Evolutionary conservation across 768 basidiomycete genomes (phyloP), one percentile per base, ranked within the genome.

Genomic region (Lentinus tigrinus): DNA sequence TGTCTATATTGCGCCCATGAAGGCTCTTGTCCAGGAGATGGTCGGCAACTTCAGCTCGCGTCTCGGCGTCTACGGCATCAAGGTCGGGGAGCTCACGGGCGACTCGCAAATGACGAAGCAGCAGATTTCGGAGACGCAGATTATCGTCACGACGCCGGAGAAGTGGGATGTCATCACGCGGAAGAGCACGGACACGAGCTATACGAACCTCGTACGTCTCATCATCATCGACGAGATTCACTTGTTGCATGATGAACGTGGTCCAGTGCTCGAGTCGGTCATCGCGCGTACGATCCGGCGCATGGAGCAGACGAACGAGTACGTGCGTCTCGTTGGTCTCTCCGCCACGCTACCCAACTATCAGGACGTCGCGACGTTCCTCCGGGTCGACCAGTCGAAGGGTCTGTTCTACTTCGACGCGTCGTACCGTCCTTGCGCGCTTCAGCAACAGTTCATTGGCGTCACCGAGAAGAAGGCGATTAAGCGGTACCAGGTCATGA

Each of bases 101-200:
- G 97, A 99, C 72, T 84, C 93, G 26, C 95, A 98, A 79, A 91
- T 98, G 84, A 99, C 95, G 53, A 99, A 98, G 72, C 88, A 92
- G 60, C 96, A 98, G 72, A 98, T 98, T 53, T 76, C 94, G 9
- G 95, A 95, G 68, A 97, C 96, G 0, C 95, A 98, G 69, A 93
- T 99, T 68, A 98, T 98, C 72, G 95, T 98, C 61, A 97, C 95
- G 0, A 98, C 97, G 0, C 97, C 96, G 0, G 97, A 99, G 76
- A 98, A 99, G 72, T 99, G 94, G 93, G 96, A 99, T 65, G 97
- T 99, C 68, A 96, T 99, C 70, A 98, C 96, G 5, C 89, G 97
- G 66, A 99, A 99, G 78, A 91, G 87, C 64, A 96, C 95, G 0
- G 97, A 98, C 66, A 95, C 93, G 19, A 91, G 89, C 62, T 98